Evolutionary conservation across 2,329 filamentous ascomycete genomes (phyloP).

Genomic region (Phyllosticta paracitricarpa): DNA sequence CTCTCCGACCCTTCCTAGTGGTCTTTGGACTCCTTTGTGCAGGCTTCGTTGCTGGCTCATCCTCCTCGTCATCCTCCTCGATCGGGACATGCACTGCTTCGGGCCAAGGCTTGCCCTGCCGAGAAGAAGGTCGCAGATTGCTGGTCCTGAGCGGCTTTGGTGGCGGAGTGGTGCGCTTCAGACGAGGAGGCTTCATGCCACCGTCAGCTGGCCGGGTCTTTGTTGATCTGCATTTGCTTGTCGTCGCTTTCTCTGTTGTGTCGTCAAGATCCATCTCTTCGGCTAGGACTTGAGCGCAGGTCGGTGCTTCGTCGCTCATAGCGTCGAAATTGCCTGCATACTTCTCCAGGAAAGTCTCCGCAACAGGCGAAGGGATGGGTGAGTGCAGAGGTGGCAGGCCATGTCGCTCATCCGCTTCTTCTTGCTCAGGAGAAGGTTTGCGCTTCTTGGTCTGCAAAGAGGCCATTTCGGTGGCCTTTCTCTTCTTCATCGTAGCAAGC

Average conservation of each 20-base stretch:
- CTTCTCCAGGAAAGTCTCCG: not conserved
- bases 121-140: not conserved
- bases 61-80: not conserved
- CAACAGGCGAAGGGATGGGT: not conserved
- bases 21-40: not conserved
- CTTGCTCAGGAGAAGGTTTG: not conserved
- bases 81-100: not conserved
- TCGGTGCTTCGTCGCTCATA: not conserved
- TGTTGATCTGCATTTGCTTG: too few relatives aligned
- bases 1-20: not conserved
- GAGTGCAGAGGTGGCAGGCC: not conserved
- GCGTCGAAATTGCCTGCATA: not conserved
- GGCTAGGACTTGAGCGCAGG: not conserved
- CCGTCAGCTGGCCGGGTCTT: too few relatives aligned
- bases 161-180: not conserved
- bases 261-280: not conserved
- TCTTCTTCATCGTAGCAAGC: not conserved
- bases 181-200: not conserved
- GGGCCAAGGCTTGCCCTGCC: not conserved
- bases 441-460: not conserved
- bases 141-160: not conserved
- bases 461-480: not conserved
- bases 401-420: not conserved
- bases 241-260: not conserved
- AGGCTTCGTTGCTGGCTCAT: not conserved